Evolutionary conservation across 2,329 filamentous ascomycete species (phyloP).

Genomic region (Gnomoniopsis smithogilvyi): DNA sequence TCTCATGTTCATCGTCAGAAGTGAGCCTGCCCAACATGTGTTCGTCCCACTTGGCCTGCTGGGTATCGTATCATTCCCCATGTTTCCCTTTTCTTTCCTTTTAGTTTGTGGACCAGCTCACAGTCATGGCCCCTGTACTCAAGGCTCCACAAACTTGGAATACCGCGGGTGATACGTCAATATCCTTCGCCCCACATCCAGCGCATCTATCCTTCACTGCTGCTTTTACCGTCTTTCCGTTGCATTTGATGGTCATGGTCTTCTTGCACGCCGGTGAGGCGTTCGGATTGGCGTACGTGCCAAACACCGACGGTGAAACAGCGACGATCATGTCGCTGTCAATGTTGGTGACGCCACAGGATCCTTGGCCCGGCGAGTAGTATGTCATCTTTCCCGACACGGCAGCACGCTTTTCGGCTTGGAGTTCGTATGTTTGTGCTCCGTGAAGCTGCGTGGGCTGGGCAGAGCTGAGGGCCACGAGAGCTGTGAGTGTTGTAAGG

Average conservation of each 20-base stretch:
- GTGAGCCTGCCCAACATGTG: background rate
- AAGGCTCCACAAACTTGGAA: slow-evolving; percentile 2
- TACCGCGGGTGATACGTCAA: slow-evolving; percentile 12
- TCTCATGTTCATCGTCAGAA: background rate
- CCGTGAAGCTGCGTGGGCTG: background rate
- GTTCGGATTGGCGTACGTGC: slow-evolving; percentile 11
- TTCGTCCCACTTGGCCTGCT: background rate
- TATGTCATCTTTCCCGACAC: slow-evolving; percentile 12
- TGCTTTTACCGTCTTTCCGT: slow-evolving; percentile 10
- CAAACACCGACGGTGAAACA: slow-evolving; percentile 1
- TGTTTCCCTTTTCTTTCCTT: background rate
- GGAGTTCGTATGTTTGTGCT: background rate
- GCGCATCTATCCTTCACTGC: slow-evolving; percentile 11
- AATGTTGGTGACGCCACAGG: slow-evolving; percentile 8
- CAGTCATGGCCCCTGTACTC: slow-evolving; percentile 4
- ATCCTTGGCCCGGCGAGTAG: slow-evolving; percentile 7
- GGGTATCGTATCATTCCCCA: background rate
- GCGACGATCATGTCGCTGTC: slow-evolving; percentile 9
- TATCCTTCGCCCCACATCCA: slow-evolving; percentile 1
- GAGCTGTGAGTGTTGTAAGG: background rate
- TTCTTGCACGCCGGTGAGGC: slow-evolving; percentile 8
- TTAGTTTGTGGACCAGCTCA: slow-evolving; percentile 10
- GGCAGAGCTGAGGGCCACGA: background rate
- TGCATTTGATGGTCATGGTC: slow-evolving; percentile 2
- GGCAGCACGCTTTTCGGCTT: background rate